Base-by-base conservation (phyloP, 163 green algal species). In the Chlamydomonas reinhardtii region DNA sequence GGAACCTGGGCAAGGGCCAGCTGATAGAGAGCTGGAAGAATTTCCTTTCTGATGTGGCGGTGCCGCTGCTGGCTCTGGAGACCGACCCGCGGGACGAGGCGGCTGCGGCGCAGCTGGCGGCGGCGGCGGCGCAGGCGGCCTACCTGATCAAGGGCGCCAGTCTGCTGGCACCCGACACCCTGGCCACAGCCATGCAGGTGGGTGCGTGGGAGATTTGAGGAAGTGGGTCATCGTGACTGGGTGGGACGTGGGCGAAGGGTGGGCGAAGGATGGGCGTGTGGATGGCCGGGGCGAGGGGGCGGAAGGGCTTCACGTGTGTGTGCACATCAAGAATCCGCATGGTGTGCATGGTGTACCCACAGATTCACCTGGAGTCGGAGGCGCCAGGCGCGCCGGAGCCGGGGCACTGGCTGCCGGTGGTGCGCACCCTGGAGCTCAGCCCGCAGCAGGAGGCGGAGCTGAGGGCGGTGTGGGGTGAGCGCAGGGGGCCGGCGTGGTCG, bases 21-120 rank as follows among this genome's bases (percentile, higher is more conserved):
- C 68, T 85, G 68, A 48, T 85, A n/a, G 68, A 76, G 8, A 54
- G 79, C 24, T 85, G 79, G 79, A 85, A 85, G 79, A 71, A 86
- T 54, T 86, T 68, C n/a, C 70, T 86, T 3, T 73, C 54, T 1
- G 80, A 86, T 34, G 80, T 79, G 27, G 25, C 62, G 29, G 35
- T 54, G 25, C 70, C 80, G 54, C 69, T 86, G 70, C 69, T 86
- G 70, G 69, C 70, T 24, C 71, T 86, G 52, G 80, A 86, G 80
- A 52, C 70, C 31, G 79, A 86, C 70, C 48, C n/a, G 4, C 34
- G 73, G 31, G 80, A 86, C 56, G 80, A 86, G 70, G 65, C 3
- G 70, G 80, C 80, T 25, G 80, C 80, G 5, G 25, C 16, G 6
- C 1, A 25, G 31, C 43, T 87, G 35, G 37, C 32, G 72, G 37